Conservation (phyloP, 2,329 filamentous ascomycete genomes). For the Neurospora sp. region DNA sequence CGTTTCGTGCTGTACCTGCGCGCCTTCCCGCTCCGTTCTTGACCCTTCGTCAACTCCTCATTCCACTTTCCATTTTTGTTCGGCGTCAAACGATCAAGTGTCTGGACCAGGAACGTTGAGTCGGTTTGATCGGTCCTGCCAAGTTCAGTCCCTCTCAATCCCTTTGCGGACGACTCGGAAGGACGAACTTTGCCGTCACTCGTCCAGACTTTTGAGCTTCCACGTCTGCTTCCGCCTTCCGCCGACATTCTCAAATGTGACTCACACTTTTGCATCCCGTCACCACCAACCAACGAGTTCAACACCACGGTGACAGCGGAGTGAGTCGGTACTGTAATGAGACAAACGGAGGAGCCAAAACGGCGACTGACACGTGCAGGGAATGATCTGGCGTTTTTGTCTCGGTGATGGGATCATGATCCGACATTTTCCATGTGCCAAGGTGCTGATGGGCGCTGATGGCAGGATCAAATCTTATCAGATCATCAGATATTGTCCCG, state of each 20-base stretch:
- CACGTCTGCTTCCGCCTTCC: neutral
- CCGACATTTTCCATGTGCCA: conserved; percentile 14
- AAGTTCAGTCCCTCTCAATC: neutral
- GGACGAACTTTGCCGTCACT: neutral
- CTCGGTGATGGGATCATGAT: neutral
- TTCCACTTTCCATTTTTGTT: too few species aligned
- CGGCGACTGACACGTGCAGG: neutral
- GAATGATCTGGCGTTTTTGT: neutral
- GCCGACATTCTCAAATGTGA: neutral
- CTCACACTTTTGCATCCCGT: neutral
- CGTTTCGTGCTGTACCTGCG: neutral
- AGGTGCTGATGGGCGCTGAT: conserved; percentile 1
- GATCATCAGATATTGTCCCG: conserved; percentile 40
- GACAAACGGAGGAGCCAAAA: neutral
- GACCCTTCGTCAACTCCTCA: too few species aligned
- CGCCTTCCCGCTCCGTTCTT: too few species aligned
- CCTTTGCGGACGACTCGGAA: neutral
- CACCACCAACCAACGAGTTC: neutral
- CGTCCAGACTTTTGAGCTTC: neutral
- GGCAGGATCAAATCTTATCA: conserved; percentile 34
- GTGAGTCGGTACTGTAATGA: neutral
- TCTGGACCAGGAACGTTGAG: neutral
- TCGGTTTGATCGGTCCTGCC: too few species aligned
- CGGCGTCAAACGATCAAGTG: too few species aligned
- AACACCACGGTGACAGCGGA: neutral